Evolutionary conservation across 345 rosid genomes (phyloP), one percentile per base, ranked within the genome.

Genomic region (Dovyalis caffra): DNA sequence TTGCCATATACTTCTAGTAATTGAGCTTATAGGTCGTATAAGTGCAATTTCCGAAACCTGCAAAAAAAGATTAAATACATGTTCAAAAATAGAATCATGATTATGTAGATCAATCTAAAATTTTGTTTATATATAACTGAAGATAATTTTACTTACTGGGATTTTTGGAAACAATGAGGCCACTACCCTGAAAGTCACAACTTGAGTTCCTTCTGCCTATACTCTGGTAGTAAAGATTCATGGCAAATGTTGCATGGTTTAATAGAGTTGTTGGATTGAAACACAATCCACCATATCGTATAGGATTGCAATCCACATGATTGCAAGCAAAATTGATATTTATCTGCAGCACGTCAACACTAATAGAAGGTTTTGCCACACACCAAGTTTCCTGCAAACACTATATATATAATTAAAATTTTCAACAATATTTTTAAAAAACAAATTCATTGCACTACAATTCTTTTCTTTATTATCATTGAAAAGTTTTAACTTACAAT

Each of bases 171-270:
- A 71, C 75, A 11, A 64, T 57, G 40, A 71, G 57, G 38, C 75
- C 80, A 6, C 56, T 70, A 5, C 31, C 65, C 40, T 18, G 35
- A 67, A 77, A 77, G 38, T 77, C 71, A 70, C 80, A 77, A 37
- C 75, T 71, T 5, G 26, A 37, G 0, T 28, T 53, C 8, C 5
- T 56, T 51, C 66, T 23, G 8, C 58, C 61, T 5, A 61, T 25
- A 18, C 28, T 49, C 70, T 76, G 72, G 60, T 71, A 80, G 61
- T 71, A 80, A 34, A 70, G 76, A 38, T 80, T 80, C 83, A 80
- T 80, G 74, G 79, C 79, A 69, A 23, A 76, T 3, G 79, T 38
- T 21, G 83, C 79, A 72, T 80, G 83, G 73, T 60, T 75, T 45
- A 60, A 21, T 4, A 75, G 73, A 0, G 76, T 71, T 45, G 72